A percentile compares a stretch with the other conserved stretches of the same genome.
These are phyloP conservation scores for Globisporangium splendens DNA, from an alignment of 352 stramenopile genomes.

Conservation along the genomic window DNA sequence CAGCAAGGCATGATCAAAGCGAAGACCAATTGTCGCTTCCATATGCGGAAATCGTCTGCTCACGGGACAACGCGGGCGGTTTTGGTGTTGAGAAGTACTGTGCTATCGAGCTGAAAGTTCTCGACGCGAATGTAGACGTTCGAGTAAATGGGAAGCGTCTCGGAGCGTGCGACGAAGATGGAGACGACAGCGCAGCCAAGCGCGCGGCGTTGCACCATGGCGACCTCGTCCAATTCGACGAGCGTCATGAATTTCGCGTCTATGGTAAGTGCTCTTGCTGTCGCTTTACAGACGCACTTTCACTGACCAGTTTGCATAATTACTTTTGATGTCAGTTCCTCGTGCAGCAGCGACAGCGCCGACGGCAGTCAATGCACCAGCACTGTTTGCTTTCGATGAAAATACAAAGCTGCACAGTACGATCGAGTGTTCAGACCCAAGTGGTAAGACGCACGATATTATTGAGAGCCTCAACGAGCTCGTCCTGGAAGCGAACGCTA, in stretches of 20 bases:
- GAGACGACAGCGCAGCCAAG: neutral
- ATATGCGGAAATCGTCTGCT: neutral
- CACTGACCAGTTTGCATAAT: neutral
- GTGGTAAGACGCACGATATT: neutral
- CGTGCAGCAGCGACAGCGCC: neutral
- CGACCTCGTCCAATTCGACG: conserved; percentile 43
- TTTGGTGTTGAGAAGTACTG: neutral
- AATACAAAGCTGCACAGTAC: neutral
- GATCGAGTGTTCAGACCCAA: neutral
- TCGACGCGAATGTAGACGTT: conserved; percentile 30
- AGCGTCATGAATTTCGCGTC: conserved; percentile 37
- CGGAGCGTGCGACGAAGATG: conserved; percentile 8
- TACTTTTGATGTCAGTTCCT: neutral
- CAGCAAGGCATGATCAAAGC: neutral
- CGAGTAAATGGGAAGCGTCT: conserved; percentile 35
- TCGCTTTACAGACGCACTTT: neutral
- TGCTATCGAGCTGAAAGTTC: conserved; percentile 30
- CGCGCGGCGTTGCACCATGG: conserved; percentile 35
- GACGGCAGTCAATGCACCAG: neutral
- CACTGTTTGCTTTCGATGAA: neutral
- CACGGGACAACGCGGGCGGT: neutral
- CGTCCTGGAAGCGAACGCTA: conserved; percentile 54
- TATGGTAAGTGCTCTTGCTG: conserved; percentile 26
- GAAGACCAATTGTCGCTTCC: neutral
- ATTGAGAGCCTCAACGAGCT: conserved; percentile 15